Base-by-base conservation (phyloP, 352 stramenopile genomes). In the Phytophthora citrophthora region DNA sequence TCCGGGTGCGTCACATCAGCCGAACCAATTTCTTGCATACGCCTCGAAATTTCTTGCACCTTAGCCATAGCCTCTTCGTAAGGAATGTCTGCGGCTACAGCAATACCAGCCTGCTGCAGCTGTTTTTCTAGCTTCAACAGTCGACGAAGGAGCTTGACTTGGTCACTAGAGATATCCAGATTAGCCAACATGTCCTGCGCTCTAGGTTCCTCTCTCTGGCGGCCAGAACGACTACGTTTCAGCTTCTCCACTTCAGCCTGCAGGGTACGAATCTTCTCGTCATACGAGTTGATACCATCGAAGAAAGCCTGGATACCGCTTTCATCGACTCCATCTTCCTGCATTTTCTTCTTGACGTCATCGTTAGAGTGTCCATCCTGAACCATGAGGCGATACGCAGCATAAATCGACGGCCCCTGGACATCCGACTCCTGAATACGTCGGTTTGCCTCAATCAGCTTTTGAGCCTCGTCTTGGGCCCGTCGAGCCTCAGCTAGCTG, bases 21-120 rank as follows among this genome's bases (percentile, higher is more conserved):
- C 13, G 89, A 96, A 53, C 90, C 92, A 58, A 98, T 98, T 83
- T 97, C 92, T 50, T 80, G 75, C 92, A 98, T 97, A 47, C 92
- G 85, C 46, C 73, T 87, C n/a, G 89, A 83, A 50, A 98, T 98
- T 55, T 94, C 83, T 52, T 89, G 81, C 24, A 98, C 88, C 72
- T 97, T 97, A 9, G 75, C 75, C 66, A 96, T 95, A 20, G 90
- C 92, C 70, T 97, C 87, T 66, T 97, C 90, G 64, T 97, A 98
- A 31, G 92, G 86, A 78, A 98, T 98, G 80, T 98, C 92, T 18
- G 94, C 92, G 26, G 90, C 90, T 44, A 98, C 85, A 51, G 83
- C 85, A 64, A 95, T 95, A 86, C 87, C 87, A 54, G 87, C 87
- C 39, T 92, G 74, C 41, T 91, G 79, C 54, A 95, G 54, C 59